These are phyloP conservation scores for Vitrella brassicaformis DNA, from an alignment of 73 alveolate genomes.

Conservation along the genomic window DNA sequence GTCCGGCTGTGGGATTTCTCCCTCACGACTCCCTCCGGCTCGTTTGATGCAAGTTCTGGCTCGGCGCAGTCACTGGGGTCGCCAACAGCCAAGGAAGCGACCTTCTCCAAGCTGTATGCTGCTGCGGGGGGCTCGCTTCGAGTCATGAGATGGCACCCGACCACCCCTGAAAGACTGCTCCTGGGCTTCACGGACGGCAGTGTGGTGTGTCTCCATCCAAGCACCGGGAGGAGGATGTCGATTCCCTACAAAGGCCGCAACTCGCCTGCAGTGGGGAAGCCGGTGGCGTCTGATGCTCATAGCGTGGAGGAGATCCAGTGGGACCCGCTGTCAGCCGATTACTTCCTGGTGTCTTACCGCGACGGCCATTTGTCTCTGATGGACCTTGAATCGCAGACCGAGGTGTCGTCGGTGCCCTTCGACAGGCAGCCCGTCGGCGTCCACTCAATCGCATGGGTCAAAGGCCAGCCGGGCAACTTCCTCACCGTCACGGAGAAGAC, in stretches of 20 bases:
- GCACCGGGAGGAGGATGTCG: constrained; percentile 7
- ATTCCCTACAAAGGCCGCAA: constrained; percentile 5
- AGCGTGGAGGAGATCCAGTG: too few relatives aligned
- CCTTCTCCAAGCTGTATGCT: background rate
- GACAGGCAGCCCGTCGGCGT: constrained; percentile 62
- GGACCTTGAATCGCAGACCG: constrained; percentile 3
- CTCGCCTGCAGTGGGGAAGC: constrained; percentile 2
- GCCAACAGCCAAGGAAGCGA: background rate
- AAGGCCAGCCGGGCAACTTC: constrained; percentile 69
- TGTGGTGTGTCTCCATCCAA: constrained; percentile 3
- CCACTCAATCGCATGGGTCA: constrained; percentile 55
- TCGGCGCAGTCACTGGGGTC: constrained; percentile 12
- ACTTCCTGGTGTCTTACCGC: constrained; percentile 25
- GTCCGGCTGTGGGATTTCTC: constrained; percentile 29
- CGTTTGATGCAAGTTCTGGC: constrained; percentile 7
- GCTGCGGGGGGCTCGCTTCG: constrained; percentile 19
- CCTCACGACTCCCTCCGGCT: too few relatives aligned
- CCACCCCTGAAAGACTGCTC: constrained; percentile 23
- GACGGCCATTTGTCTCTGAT: constrained; percentile 41
- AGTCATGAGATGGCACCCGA: constrained; percentile 44
- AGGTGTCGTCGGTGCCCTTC: constrained; percentile 25
- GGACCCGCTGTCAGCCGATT: constrained; percentile 39
- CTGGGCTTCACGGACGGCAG: constrained; percentile 46
- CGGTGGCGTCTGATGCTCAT: too few relatives aligned
- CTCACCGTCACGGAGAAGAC: constrained; percentile 53